Base-by-base conservation (phyloP, 2,329 filamentous ascomycete genomes). In the Colletotrichum graminicola region DNA sequence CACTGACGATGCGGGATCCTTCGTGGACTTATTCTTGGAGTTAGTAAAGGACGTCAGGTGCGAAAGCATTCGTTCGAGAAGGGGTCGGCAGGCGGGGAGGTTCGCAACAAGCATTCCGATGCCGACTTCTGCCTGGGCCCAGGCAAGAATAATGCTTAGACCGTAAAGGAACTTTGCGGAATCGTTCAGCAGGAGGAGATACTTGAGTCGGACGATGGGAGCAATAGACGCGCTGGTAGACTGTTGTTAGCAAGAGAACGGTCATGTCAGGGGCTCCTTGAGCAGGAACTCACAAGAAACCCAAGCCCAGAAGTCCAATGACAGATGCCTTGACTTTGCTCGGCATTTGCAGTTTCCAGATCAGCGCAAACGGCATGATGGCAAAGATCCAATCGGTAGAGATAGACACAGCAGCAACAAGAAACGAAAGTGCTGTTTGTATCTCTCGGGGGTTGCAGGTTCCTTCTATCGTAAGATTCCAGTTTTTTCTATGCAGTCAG, bases 121-220 rank as follows among this genome's bases (percentile, higher is more conserved):
- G 54, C 68, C 68, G n/a, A 71, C 68, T 49, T 71, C 68, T 36
- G 68, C 68, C 14, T 71, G 68, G 3, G 68, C 68, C 68, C 68
- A 71, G 8, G 68, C 59, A 12, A 71, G 65, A 34, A 71, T 71
- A 32, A 60, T 64, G 10, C 59, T 45, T 3, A 71, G 65, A 14
- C 59, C 68, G 18, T 68, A 36, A 10, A 71, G 65, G 23, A 71
- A 71, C 26, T 39, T 71, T n/a, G 59, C 41, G 32, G 65, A n/a
- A 39, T 71, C 68, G 54, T 71, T 71, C n/a, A 71, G 12, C n/a
- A 59, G 43, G 11, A 71, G 68, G 10, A 71, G 65, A 18, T 71
- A 71, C 0, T 71, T 71, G 23, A 71, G 68, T 12, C 68, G 68
- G 21, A 71, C 68, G 21, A 71, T 71, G 10, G 68, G 68, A 4